Conservation (phyloP, 768 basidiomycete genomes). For the Tylopilus rubrobrunneus region DNA sequence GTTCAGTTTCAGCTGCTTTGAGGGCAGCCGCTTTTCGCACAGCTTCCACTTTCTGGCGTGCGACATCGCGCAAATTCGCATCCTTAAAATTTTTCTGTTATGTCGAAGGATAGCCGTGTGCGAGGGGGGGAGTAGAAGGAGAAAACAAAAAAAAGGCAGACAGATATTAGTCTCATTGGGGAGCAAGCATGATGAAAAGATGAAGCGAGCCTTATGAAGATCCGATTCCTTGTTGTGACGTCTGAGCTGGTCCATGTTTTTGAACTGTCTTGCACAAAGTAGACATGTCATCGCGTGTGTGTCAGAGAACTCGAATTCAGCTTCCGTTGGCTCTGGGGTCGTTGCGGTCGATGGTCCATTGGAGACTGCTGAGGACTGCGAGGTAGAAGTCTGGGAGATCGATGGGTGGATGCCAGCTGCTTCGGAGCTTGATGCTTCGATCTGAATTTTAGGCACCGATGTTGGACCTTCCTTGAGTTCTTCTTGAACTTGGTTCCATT, state of each 20-base stretch:
- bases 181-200: conserved; percentile 31
- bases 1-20: conserved; percentile 36
- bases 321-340: conserved; percentile 42
- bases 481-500: conserved; percentile 96
- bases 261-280: conserved; percentile 93
- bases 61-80: conserved; percentile 63
- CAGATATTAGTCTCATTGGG: conserved; percentile 29
- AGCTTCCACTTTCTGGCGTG: conserved; percentile 59
- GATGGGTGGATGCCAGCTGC: background rate
- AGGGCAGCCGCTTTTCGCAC: conserved; percentile 35
- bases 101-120: conserved; percentile 1
- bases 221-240: conserved; percentile 93
- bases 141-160: background rate
- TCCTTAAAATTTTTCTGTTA: conserved; percentile 85
- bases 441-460: conserved; percentile 18
- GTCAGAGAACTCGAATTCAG: conserved; percentile 84
- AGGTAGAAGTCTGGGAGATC: conserved; percentile 7
- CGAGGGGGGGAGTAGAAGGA: conserved; percentile 3
- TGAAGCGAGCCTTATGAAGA: conserved; percentile 80
- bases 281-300: conserved; percentile 71
- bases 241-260: conserved; percentile 75
- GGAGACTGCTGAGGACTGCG: conserved; percentile 12
- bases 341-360: conserved; percentile 29
- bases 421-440: conserved; percentile 9
- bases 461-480: conserved; percentile 58